Evolutionary conservation across 2,329 filamentous ascomycete genomes (phyloP), one percentile per base, ranked within the genome.

Genomic region (Cladosporium austrohemisphaericum): DNA sequence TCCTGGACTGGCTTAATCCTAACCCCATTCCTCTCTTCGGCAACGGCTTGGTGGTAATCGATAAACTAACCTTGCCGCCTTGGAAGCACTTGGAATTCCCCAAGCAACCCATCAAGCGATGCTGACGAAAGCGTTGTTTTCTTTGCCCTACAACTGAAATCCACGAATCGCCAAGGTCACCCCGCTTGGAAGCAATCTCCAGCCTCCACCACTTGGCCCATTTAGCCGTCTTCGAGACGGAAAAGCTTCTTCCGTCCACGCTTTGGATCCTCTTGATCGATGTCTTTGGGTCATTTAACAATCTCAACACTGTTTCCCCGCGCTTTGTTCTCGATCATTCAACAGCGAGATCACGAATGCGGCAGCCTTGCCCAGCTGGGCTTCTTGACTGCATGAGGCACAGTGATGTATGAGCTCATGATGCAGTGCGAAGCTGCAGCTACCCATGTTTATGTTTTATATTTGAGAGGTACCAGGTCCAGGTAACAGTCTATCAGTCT

Each of bases 171-270:
- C 43, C 22, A 29, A 46, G 32, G 29, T 26, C 41, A 25, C 41
- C 41, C 41, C 41, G 41, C 41, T 23, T 45, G n/a, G 28, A 44
- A 44, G 41, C 41, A 19, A 33, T 18, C 41, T 19, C 14, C 23
- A 40, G 23, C 37, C 37, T 40, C 37, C 41, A 44, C 26, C 29
- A 25, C 18, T 32, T 26, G 41, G 26, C 29, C 25, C 18, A 26
- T 47, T 47, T 47, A 47, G 33, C 44, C 44, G 44, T 47, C 23
- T 47, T 38, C 13, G 25, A 25, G 9, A 38, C 44, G 44, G 44
- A 47, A 5, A 37, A 37, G 33, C 25, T 47, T 31, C 22, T 37
- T 47, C 44, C 44, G 44, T 38, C 8, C 4, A 18, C n/a, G 11
- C 10, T 35, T 18, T 26, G n/a, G 9, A 45, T 32, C 29, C 19